Evolutionary conservation across 345 rosid species (phyloP).

Genomic region (Bruguiera gymnorhiza): DNA sequence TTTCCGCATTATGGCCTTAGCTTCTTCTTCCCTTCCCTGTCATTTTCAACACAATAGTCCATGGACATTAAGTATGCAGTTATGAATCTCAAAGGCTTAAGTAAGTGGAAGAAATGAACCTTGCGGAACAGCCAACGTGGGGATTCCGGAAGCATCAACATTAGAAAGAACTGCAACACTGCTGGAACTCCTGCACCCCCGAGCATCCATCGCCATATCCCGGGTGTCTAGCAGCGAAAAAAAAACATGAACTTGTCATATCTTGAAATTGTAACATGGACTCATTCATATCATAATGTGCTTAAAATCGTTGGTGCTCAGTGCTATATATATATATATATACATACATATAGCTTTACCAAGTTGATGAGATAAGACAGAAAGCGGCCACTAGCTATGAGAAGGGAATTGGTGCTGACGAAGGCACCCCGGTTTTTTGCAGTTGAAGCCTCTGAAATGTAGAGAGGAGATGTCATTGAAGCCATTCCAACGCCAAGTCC

Average conservation of each 20-base stretch:
- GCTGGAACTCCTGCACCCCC: constrained; percentile 85
- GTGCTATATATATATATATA: not conserved
- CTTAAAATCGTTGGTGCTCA: no score
- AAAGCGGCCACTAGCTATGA: constrained; percentile 86
- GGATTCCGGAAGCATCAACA: constrained; percentile 79
- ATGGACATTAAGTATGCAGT: not conserved
- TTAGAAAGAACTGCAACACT: constrained; percentile 62
- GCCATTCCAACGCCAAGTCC: constrained; percentile 95
- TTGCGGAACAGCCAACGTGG: constrained; percentile 90
- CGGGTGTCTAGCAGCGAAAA: constrained; percentile 41
- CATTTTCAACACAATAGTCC: not conserved
- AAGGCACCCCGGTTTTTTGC: constrained; percentile 84
- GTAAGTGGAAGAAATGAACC: constrained; percentile 26
- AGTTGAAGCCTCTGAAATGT: constrained; percentile 89
- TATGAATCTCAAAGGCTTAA: not conserved
- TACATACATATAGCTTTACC: constrained; percentile 17
- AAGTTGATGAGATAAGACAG: constrained; percentile 82
- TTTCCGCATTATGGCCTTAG: constrained; percentile 51
- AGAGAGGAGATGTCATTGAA: constrained; percentile 82
- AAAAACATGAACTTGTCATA: not conserved
- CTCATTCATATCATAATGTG: no score
- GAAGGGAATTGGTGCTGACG: constrained; percentile 75
- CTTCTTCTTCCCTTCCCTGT: constrained; percentile 81
- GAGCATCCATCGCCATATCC: constrained; percentile 98
- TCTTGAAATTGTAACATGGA: no score